Evolutionary conservation across 805 yeast genomes (phyloP), one percentile per base, ranked within the genome.

Genomic region (Tetrapisispora taiwanensis): DNA sequence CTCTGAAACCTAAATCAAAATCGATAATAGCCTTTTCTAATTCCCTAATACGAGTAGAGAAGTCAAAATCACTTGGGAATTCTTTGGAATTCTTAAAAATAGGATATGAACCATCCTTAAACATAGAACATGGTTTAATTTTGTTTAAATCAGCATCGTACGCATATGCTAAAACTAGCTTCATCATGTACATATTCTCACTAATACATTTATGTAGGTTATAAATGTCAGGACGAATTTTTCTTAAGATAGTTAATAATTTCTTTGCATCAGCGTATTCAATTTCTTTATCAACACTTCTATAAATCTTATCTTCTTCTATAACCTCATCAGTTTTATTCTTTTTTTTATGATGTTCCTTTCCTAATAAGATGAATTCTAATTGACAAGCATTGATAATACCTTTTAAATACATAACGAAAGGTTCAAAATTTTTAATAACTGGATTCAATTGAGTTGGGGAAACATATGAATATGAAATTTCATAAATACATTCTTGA

Each of bases 301-400:
- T 42, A 19, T 48, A 44, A 43, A 55, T 45, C 7, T 7, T 18
- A 18, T 39, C 32, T 15, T 19, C 33, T 12, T n/a, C 15, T 17
- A 20, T 17, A 8, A 13, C 8, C 10, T 7, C 7, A 4, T 37
- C 15, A 4, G 12, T 18, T 17, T 28, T 19, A 24, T 27, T 17
- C 3, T 14, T 5, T 2, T 18, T 15, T 12, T 22, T 22, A 35
- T 47, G 42, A 32, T 49, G 46, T 30, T 51, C 42, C 26, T 58
- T 52, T 5, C 62, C 65, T 4, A 69, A 46, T 10, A 69, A 48
- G 1, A 71, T 58, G 35, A 65, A 70, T 48, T 72, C 70, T 14
- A 72, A 52, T 45, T 74, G 76, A 39, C 75, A 72, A 0, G 77
- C 71, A 44, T 73, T 74, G 6, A 72, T 61, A 22, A 73, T 46